phyloP scores from a whole-genome alignment of 768 basidiomycete genomes.

The Harrya chromipes region DNA sequence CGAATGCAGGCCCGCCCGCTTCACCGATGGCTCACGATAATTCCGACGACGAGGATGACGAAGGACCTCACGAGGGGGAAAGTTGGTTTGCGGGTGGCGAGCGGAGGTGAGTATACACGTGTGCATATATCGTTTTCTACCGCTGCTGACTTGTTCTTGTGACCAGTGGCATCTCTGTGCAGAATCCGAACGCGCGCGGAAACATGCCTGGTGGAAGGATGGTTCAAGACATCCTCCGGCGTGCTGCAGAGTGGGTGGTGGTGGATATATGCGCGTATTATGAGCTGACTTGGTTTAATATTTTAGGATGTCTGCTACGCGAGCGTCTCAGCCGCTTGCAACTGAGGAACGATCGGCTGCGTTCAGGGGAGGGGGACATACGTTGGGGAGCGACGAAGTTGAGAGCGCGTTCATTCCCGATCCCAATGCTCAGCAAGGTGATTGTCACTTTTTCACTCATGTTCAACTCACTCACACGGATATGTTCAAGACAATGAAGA shows the following conservation, averaged over 20 bases:
- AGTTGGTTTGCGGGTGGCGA: conserved; percentile 95
- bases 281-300: not conserved
- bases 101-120: conserved; percentile 55
- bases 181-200: conserved; percentile 66
- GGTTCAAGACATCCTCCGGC: conserved; percentile 70
- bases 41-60: conserved; percentile 49
- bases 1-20: conserved; percentile 15
- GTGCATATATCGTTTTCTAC: not conserved
- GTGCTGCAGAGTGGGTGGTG: conserved; percentile 70
- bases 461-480: not conserved
- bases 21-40: conserved; percentile 22
- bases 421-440: conserved; percentile 43
- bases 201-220: conserved; percentile 52
- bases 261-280: not conserved
- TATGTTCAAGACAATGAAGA: conserved; percentile 25
- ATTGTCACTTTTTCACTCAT: not conserved
- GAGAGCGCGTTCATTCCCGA: conserved; percentile 76
- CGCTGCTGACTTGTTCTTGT: not conserved
- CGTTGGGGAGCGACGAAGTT: conserved; percentile 87
- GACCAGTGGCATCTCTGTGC: conserved; percentile 78
- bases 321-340: conserved; percentile 11
- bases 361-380: conserved; percentile 77
- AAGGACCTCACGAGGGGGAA: conserved; percentile 45
- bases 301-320: conserved; percentile 19
- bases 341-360: conserved; percentile 22